Evolutionary conservation across 441 rosid genomes (phyloP), one percentile per base, ranked within the genome.

Genomic region (Arabidopsis hybrid): DNA sequence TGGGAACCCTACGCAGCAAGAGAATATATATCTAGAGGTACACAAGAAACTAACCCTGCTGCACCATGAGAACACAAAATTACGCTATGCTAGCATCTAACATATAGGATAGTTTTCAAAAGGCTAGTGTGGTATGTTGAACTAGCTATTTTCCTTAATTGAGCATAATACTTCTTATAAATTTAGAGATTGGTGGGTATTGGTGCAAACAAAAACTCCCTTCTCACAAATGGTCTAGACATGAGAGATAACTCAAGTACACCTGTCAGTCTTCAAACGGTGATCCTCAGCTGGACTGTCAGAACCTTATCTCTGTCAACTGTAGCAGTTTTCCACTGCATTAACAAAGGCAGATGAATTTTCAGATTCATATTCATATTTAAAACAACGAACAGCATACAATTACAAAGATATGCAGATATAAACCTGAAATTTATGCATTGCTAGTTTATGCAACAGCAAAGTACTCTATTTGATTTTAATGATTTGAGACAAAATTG

Each of bases 1-100:
- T 89, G 92, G 91, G 40, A 80, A 62, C 42, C 84, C 84, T 67
- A 74, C 81, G 72, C 90, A 87, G 72, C 86, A 85, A 71, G 95
- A 85, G 83, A 88, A 91, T 36, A 13, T 56, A 91, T 36, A 13
- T 59, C 78, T 87, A 81, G 95, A 88, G 69, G 83, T 84, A 67
- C 86, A 87, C 73, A 85, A 88, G 84, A 88, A 93, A 94, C 87
- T 87, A 86, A 85, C 83, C 83, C 73, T 80, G 68, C 69, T 83
- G 67, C 79, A 78, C 64, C 80, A 74, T 26, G 29, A 26, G 29
- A 26, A 26, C 29, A 26, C 29, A 26, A 26, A 26, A 26, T 26
- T 26, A 26, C 29, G 4, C 29, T 0, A 26, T 26, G 29, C 29
- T 26, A 26, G 73, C 74, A 57, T 76, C 65, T 65, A 12, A 29